A percentile compares a stretch with the other conserved stretches of the same genome.
These are phyloP conservation scores for Misopates orontium DNA, from an alignment of 257 asterid genomes.

Conservation along the genomic window DNA sequence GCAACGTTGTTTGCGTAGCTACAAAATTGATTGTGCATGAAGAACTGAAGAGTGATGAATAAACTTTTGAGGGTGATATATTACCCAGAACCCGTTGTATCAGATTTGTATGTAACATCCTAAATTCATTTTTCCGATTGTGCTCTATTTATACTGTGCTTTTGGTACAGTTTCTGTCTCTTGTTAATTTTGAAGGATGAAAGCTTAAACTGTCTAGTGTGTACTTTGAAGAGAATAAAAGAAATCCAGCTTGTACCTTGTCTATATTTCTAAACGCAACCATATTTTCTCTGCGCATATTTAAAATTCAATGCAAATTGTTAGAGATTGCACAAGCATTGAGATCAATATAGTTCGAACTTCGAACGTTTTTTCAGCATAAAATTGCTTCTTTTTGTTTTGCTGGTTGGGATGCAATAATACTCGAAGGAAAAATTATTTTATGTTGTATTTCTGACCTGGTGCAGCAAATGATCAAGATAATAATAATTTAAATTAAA, in stretches of 20 bases:
- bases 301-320: no score
- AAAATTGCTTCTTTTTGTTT: background rate
- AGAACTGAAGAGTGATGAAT: conserved; percentile 28
- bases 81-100: conserved; percentile 28
- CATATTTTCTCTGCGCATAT: no score
- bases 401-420: no score
- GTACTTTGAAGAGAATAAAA: conserved; percentile 35
- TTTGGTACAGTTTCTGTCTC: conserved; percentile 22
- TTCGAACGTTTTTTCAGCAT: background rate
- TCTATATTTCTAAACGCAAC: no score
- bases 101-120: conserved; percentile 27
- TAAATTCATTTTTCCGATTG: conserved; percentile 16
- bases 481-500: no score
- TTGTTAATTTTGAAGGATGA: conserved; percentile 31
- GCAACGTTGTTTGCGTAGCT: conserved; percentile 21
- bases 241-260: conserved; percentile 12
- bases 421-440: no score
- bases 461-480: no score
- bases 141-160: conserved; percentile 26
- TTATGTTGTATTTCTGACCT: no score
- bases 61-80: conserved; percentile 20
- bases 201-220: conserved; percentile 22
- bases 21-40: conserved; percentile 19
- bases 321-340: no score
- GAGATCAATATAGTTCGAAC: no score